These are phyloP conservation scores for Aspergillus viridinutans DNA, from an alignment of 2,329 filamentous ascomycete genomes.

Conservation along the genomic window DNA sequence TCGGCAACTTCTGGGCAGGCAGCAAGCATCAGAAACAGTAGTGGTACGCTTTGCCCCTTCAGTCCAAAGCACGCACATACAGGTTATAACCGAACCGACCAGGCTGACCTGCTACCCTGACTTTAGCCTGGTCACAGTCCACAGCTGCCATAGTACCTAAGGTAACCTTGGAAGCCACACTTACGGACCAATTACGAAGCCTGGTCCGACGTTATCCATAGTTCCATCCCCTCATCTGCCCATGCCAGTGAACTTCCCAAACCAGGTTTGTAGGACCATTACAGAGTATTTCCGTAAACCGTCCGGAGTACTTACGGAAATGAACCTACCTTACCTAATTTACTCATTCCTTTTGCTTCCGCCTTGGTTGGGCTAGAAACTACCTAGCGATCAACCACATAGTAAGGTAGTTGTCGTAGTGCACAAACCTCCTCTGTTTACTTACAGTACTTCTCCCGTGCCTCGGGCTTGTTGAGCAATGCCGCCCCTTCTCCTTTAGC, in stretches of 20 bases:
- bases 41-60: not conserved
- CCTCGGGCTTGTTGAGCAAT: constrained; percentile 20
- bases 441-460: constrained; percentile 10
- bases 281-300: constrained; percentile 2
- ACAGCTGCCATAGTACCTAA: constrained; percentile 1
- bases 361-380: constrained; percentile 18
- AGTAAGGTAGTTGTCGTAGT: not conserved
- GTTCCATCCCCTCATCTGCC: constrained; percentile 1
- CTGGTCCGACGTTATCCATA: constrained; percentile 4
- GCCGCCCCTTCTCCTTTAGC: constrained; percentile 20
- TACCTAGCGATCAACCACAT: constrained; percentile 28
- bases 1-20: not conserved
- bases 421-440: constrained; percentile 21
- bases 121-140: not conserved
- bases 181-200: not conserved
- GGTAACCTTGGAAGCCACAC: not conserved
- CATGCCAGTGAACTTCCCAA: not conserved
- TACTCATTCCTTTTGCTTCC: constrained; percentile 26
- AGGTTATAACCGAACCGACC: not conserved
- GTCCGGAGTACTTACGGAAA: not conserved
- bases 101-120: not conserved
- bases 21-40: not conserved
- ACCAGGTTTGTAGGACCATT: constrained; percentile 1
- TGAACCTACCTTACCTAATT: constrained; percentile 15
- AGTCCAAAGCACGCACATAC: not conserved